phyloP scores from a whole-genome alignment of 441 rosid genomes.

The Euphorbia neoarborescens region DNA sequence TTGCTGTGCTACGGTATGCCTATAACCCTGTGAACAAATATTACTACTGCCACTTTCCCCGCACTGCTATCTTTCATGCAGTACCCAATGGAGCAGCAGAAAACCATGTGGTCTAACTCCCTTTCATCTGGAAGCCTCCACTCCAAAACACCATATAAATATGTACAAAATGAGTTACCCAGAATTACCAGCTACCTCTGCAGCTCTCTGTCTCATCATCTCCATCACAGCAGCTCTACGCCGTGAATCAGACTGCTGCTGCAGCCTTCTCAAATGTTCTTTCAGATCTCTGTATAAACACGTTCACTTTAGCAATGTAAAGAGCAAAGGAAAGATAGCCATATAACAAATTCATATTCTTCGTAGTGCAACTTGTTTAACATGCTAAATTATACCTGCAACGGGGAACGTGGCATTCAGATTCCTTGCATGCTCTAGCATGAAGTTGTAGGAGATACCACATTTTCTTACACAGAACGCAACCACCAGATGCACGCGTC shows the following conservation, averaged over 20 bases:
- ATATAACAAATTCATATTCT: not conserved
- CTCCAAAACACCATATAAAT: slow-evolving; percentile 29
- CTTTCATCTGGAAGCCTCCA: slow-evolving; percentile 21
- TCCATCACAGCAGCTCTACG: slow-evolving; percentile 99
- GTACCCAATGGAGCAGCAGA: slow-evolving; percentile 26
- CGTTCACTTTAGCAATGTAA: not conserved
- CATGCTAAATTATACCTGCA: slow-evolving; percentile 58
- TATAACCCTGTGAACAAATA: slow-evolving; percentile 22
- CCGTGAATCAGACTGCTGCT: slow-evolving; percentile 97
- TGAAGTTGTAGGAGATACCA: slow-evolving; percentile 99
- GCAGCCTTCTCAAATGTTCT: slow-evolving; percentile 89
- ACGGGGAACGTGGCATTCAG: slow-evolving; percentile 92
- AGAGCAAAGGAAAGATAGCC: not conserved
- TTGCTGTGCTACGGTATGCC: slow-evolving; percentile 18
- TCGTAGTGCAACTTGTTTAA: slow-evolving; percentile 5
- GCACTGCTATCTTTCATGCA: slow-evolving; percentile 25
- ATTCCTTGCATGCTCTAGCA: slow-evolving; percentile 98
- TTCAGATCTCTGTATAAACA: slow-evolving; percentile 64
- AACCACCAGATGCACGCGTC: slow-evolving; percentile 90
- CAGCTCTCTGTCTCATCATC: slow-evolving; percentile 99
- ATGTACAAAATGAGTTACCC: slow-evolving; percentile 48
- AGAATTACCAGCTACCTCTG: slow-evolving; percentile 77
- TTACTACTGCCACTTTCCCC: slow-evolving; percentile 18
- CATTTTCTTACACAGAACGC: slow-evolving; percentile 92
- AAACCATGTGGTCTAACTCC: slow-evolving; percentile 27